These are phyloP conservation scores for Scytalidium sp. DNA, from an alignment of 2,329 filamentous ascomycete species.

Conservation along the genomic window DNA sequence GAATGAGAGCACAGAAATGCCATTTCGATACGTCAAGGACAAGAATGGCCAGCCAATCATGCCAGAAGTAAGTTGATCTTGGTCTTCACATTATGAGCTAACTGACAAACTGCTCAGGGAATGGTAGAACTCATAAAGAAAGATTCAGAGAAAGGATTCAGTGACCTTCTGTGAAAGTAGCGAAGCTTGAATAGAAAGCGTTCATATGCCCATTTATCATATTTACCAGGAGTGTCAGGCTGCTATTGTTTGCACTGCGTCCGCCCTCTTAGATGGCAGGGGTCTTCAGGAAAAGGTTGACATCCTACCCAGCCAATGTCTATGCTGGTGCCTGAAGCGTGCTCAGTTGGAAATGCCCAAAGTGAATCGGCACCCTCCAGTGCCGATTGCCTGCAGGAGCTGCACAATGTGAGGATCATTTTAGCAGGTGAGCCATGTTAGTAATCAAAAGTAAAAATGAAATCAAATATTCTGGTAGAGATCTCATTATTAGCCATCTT, in stretches of 20 bases:
- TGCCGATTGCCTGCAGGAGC: too few relatives aligned
- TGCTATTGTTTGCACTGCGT: too few relatives aligned
- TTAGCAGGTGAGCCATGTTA: too few relatives aligned
- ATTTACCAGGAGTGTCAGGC: too few relatives aligned
- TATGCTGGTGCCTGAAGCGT: too few relatives aligned
- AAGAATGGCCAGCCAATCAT: slow-evolving; percentile 78
- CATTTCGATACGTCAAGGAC: slow-evolving; percentile 88
- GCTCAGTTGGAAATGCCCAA: too few relatives aligned
- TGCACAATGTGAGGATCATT: too few relatives aligned
- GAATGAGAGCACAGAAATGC: slow-evolving; percentile 95
- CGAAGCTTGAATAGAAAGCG: background rate
- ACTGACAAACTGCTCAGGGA: slow-evolving; percentile 47
- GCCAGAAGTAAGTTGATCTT: slow-evolving; percentile 66
- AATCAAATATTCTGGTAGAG: too few relatives aligned
- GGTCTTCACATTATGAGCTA: slow-evolving; percentile 19
- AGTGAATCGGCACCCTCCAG: slow-evolving; percentile 11
- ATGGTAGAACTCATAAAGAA: slow-evolving; percentile 94
- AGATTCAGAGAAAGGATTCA: slow-evolving; percentile 88
- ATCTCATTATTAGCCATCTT: background rate
- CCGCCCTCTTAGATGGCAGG: too few relatives aligned
- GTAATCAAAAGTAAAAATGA: too few relatives aligned
- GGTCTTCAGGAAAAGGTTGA: too few relatives aligned
- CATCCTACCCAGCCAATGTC: too few relatives aligned
- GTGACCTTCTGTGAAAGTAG: slow-evolving; percentile 67
- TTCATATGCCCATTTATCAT: background rate